Conservation (phyloP, 2,329 filamentous ascomycete genomes). For the Pseudogymnoascus sp. region DNA sequence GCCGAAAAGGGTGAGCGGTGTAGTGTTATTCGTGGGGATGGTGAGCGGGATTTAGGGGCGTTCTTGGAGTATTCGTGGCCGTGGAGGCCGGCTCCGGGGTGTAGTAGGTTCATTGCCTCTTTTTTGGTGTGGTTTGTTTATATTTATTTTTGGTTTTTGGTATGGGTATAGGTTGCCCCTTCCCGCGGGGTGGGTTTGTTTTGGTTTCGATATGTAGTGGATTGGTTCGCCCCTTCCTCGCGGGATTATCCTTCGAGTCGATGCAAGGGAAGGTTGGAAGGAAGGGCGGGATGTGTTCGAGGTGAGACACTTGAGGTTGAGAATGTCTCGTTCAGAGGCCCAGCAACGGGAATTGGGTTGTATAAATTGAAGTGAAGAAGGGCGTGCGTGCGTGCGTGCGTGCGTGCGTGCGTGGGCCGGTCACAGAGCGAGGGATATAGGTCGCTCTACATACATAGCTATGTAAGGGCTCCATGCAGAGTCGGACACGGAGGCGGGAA, state of each 20-base stretch:
- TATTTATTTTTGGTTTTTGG: not conserved
- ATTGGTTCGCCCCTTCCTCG: not conserved
- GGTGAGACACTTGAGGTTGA: not conserved
- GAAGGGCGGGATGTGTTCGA: not conserved
- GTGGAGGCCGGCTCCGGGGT: slow-evolving; percentile 50
- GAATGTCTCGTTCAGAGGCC: not conserved
- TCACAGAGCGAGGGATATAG: not conserved
- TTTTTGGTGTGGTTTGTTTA: not conserved
- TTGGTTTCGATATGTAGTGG: not conserved
- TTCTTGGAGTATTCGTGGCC: slow-evolving; percentile 48
- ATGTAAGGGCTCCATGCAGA: not conserved
- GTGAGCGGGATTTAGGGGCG: slow-evolving; percentile 23
- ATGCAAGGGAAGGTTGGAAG: not conserved
- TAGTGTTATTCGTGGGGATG: not conserved
- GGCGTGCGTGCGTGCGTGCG: not conserved
- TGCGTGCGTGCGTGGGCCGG: not conserved
- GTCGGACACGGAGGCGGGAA: not conserved
- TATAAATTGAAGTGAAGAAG: not conserved
- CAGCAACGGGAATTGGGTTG: not conserved
- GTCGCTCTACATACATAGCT: not conserved
- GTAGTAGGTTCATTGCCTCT: slow-evolving; percentile 32
- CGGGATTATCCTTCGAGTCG: not conserved
- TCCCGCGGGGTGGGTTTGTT: not conserved
- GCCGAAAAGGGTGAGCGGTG: not conserved
- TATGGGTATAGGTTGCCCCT: not conserved